A percentile compares a stretch with the other conserved stretches of the same genome.
These are phyloP conservation scores for Cutaneotrichosporon dermatis DNA, from an alignment of 1,284 basidiomycete genomes.

Conservation along the genomic window DNA sequence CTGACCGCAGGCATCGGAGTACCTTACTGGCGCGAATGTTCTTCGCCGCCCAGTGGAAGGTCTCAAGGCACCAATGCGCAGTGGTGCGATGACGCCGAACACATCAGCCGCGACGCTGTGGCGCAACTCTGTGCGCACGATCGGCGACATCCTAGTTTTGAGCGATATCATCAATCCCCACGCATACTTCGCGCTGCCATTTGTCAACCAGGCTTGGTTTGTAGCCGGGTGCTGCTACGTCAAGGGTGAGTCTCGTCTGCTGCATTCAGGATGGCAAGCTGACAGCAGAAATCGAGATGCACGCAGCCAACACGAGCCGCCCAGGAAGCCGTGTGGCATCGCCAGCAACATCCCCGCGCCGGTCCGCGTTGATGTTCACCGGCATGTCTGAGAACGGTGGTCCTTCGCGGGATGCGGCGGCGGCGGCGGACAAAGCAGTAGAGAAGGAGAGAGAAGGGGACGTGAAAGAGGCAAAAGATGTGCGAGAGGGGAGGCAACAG, in stretches of 20 bases:
- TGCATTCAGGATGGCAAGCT: not conserved
- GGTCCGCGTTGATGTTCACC: no score
- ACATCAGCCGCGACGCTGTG: conserved; percentile 13
- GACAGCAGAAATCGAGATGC: conserved; percentile 10
- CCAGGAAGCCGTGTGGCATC: not conserved
- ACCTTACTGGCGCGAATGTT: conserved; percentile 16
- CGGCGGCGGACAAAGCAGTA: no score
- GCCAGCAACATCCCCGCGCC: no score
- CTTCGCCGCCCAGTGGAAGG: not conserved
- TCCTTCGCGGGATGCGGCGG: no score
- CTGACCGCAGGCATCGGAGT: conserved; percentile 10
- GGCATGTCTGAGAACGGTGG: no score
- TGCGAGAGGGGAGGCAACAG: no score
- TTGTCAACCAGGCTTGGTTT: conserved; percentile 27
- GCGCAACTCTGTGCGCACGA: conserved; percentile 24
- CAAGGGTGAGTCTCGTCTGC: conserved; percentile 3
- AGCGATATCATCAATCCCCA: conserved; percentile 24
- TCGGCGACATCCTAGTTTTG: conserved; percentile 28
- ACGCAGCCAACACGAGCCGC: not conserved
- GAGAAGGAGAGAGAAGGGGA: no score
- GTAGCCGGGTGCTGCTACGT: conserved; percentile 30
- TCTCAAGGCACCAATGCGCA: not conserved
- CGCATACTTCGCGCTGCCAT: conserved; percentile 22
- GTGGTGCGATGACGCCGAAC: conserved; percentile 2
- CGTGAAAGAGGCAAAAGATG: not conserved